These are phyloP conservation scores for Lactarius quietus DNA, from an alignment of 768 basidiomycete species.

Conservation along the genomic window DNA sequence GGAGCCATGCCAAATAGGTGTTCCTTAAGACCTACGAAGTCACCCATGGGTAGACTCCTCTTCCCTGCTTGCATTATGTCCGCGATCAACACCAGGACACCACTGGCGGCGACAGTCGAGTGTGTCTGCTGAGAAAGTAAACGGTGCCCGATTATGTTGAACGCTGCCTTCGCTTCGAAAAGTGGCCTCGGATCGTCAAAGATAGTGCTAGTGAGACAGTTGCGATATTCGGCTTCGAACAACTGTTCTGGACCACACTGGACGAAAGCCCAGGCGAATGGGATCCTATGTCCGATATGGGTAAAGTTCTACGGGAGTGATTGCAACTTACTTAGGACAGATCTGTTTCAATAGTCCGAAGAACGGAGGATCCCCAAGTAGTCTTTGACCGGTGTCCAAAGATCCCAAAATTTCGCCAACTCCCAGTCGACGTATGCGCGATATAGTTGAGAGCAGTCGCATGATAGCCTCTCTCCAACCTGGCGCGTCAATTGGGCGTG, in stretches of 20 bases:
- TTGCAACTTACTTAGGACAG: conserved; percentile 7
- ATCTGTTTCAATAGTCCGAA: not conserved
- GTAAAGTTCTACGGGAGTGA: not conserved
- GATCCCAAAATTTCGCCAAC: conserved; percentile 42
- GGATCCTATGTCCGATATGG: conserved; percentile 4
- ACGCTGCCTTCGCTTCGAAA: conserved; percentile 15
- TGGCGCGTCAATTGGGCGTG: conserved; percentile 45
- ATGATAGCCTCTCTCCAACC: conserved; percentile 38
- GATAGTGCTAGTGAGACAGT: conserved; percentile 3
- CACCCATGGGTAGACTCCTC: not conserved
- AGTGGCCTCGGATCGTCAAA: conserved; percentile 10
- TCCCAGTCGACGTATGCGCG: conserved; percentile 41
- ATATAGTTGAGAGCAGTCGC: conserved; percentile 40
- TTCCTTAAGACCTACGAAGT: conserved; percentile 14
- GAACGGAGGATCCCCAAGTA: conserved; percentile 36
- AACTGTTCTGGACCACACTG: conserved; percentile 18
- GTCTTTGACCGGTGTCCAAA: conserved; percentile 41
- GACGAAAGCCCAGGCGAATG: conserved; percentile 20
- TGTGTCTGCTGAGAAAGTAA: not conserved
- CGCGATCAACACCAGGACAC: conserved; percentile 7
- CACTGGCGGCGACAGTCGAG: not conserved
- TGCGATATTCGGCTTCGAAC: conserved; percentile 11
- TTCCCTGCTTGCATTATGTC: conserved; percentile 18
- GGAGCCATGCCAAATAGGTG: conserved; percentile 14
- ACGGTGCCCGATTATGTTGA: conserved; percentile 13